Conservation (phyloP, 2,329 filamentous ascomycete genomes). For the Helminthosporium solani region DNA sequence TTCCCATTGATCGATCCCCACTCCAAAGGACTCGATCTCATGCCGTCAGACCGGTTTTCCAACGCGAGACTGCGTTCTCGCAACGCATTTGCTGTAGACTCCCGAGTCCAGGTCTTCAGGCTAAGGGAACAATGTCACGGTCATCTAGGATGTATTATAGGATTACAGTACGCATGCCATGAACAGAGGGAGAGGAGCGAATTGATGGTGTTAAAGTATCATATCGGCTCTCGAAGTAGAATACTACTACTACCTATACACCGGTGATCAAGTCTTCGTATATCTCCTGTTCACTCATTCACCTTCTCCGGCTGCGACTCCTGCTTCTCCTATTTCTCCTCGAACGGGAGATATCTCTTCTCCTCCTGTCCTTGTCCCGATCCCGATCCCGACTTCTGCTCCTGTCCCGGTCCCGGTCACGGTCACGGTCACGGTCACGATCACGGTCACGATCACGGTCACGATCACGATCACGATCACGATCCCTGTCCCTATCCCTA, state of each 20-base stretch:
- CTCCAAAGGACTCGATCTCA: no score
- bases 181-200: not conserved
- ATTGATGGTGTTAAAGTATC: not conserved
- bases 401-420: constrained; percentile 18
- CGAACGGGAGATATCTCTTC: constrained; percentile 12
- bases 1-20: no score
- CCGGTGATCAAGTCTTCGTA: not conserved
- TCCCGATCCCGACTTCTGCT: constrained; percentile 31
- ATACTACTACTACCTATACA: not conserved
- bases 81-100: no score
- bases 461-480: no score
- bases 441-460: no score
- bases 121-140: no score
- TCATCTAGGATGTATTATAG: no score
- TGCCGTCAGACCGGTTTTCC: no score
- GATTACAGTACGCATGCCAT: no score
- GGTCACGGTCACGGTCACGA: no score
- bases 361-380: constrained; percentile 14
- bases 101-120: no score
- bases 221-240: not conserved
- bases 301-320: constrained; percentile 4
- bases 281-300: not conserved
- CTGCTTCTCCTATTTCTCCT: constrained; percentile 18
- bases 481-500: constrained; percentile 26
- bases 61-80: no score